Percentiles rank a stretch among this genome's conserved stretches.
Evolutionary conservation across 2,329 filamentous ascomycete species (phyloP).

Genomic region (Paraphoma chrysanthemicola): DNA sequence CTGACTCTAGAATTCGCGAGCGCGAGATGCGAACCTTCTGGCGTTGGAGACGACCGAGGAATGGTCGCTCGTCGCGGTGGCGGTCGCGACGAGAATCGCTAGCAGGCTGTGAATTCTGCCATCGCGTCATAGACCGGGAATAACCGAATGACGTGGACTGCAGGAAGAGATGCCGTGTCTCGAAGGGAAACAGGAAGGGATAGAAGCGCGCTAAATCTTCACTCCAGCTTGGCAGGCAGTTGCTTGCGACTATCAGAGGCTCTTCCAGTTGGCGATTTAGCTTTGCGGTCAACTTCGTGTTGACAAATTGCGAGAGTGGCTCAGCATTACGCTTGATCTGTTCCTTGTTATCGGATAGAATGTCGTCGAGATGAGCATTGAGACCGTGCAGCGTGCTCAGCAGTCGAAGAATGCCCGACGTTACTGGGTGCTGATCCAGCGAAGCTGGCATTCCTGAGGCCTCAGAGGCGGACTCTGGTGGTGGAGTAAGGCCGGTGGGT

Average conservation of each 20-base stretch:
- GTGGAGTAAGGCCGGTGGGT: constrained; percentile 66
- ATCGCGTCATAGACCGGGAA: constrained; percentile 93
- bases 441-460: constrained; percentile 75
- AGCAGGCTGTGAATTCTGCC: constrained; percentile 88
- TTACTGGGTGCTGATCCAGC: constrained; percentile 81
- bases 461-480: constrained; percentile 59
- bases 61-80: constrained; percentile 85
- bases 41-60: constrained; percentile 87
- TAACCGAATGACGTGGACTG: constrained; percentile 99
- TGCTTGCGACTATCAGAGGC: constrained; percentile 94
- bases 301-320: constrained; percentile 92
- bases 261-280: constrained; percentile 96
- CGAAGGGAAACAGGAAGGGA: constrained; percentile 97
- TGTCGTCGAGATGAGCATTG: constrained; percentile 92
- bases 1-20: constrained; percentile 93
- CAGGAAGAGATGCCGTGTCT: constrained; percentile 94
- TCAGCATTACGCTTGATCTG: constrained; percentile 76
- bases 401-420: constrained; percentile 84
- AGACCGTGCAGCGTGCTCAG: constrained; percentile 91
- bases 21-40: constrained; percentile 98
- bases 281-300: constrained; percentile 97
- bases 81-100: constrained; percentile 84
- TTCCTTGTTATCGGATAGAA: constrained; percentile 79
- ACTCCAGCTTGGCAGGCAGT: constrained; percentile 93
- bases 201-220: constrained; percentile 93